Conservation (phyloP, 257 asterid species). For the Jacaranda mimosifolia region DNA sequence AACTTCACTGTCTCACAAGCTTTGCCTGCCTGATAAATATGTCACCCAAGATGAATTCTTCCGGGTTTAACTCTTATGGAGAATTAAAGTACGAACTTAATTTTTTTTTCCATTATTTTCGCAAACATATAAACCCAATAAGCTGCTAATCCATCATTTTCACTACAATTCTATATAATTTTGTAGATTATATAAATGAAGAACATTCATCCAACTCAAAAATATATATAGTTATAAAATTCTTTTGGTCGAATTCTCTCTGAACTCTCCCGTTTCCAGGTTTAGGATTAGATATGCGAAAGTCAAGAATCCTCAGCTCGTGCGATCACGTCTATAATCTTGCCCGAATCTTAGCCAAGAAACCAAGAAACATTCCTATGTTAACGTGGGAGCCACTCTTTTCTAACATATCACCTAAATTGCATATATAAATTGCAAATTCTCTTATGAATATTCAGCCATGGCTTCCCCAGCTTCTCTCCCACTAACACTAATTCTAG, state of each 20-base stretch:
- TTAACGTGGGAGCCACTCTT: slow-evolving; percentile 19
- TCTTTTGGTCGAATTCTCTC: not conserved
- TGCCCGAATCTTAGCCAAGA: slow-evolving; percentile 23
- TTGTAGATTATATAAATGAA: not conserved
- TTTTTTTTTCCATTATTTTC: not conserved
- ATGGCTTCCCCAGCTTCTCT: slow-evolving; percentile 39
- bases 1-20: slow-evolving; percentile 14
- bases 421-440: slow-evolving; percentile 4
- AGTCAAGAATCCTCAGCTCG: slow-evolving; percentile 21
- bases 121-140: not conserved
- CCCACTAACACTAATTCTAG: slow-evolving; percentile 30
- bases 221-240: not conserved
- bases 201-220: not conserved
- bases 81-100: not conserved
- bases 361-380: slow-evolving; percentile 25
- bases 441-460: not conserved
- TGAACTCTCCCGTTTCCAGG: not conserved
- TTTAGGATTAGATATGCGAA: not conserved
- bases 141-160: not conserved
- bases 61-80: not conserved
- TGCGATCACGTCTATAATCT: slow-evolving; percentile 22
- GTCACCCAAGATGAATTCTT: not conserved
- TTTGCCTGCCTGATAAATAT: slow-evolving; percentile 21
- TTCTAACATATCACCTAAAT: not conserved
- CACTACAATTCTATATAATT: not conserved